A percentile compares a stretch with the other conserved stretches of the same genome.
Conservation (phyloP, 805 yeast species). For the Candida easanensis region DNA sequence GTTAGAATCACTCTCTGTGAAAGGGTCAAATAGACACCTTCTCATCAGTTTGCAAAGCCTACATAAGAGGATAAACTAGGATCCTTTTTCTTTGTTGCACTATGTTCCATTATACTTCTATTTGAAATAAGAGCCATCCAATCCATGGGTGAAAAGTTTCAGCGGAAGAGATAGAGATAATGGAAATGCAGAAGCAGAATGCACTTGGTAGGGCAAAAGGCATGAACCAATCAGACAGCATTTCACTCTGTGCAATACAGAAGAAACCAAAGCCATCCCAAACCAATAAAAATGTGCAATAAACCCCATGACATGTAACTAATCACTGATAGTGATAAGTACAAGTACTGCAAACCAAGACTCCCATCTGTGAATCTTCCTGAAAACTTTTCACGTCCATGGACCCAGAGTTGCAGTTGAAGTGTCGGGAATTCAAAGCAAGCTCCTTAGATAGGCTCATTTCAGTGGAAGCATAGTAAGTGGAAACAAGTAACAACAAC, state of each 20-base stretch:
- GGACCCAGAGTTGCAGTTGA: constrained; percentile 41
- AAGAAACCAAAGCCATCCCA: background rate
- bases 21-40: background rate
- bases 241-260: too few relatives aligned
- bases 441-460: constrained; percentile 6
- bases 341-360: background rate
- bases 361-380: background rate
- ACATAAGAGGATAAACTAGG: constrained; percentile 15
- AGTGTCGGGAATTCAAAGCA: constrained; percentile 80
- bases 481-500: constrained; percentile 11
- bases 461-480: constrained; percentile 11
- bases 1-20: constrained; percentile 18
- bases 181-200: background rate
- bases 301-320: too few relatives aligned
- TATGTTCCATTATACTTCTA: constrained; percentile 3
- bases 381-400: constrained; percentile 14
- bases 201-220: background rate
- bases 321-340: too few relatives aligned
- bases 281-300: background rate
- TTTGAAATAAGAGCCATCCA: constrained; percentile 2
- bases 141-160: constrained; percentile 5
- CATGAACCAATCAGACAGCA: background rate
- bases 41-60: constrained; percentile 1
- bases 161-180: background rate
- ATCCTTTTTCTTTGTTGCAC: background rate